Evolutionary conservation across 768 basidiomycete genomes (phyloP), one percentile per base, ranked within the genome.

Genomic region (Galerina sulciceps): DNA sequence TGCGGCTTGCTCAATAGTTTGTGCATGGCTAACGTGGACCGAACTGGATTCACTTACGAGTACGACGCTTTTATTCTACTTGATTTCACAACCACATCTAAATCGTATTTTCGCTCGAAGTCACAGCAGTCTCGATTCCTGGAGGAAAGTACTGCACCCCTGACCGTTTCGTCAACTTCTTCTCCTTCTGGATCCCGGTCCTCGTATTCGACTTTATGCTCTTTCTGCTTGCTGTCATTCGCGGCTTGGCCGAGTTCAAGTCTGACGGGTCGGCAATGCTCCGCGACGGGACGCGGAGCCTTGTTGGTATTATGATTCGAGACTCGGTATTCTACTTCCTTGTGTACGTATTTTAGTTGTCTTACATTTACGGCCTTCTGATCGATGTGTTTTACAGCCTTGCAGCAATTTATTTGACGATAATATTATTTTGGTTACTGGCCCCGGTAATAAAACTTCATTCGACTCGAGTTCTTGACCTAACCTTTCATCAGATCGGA

Each of bases 131-230:
- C 14, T 6, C 8, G 2, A 48, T 55, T 40, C 54, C 54, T 14
- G 44, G 54, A 13, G 54, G 45, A 8, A 47, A 36, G 9, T 46
- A 37, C 15, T 55, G 54, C 18, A 22, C 37, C 35, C 37, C 44
- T 36, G 2, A 4, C 38, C 36, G 26, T 47, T n/a, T 44, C 54
- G 17, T 14, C n/a, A 6, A 46, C 4, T 14, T 37, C 54, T 5
- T 55, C 46, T 26, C 36, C 22, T 47, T 55, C 13, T 55, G 54
- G 54, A 55, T 55, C 35, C 54, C 54, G 9, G 22, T 55, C 18
- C 54, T 55, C 6, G 34, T 18, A 8, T 55, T 55, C 17, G 54
- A 55, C 18, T 31, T 35, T 26, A 18, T 55, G 8, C 45, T 55
- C 9, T 55, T 34, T 15, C 17, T 8, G 23, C 35, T 55, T 20